phyloP scores from a whole-genome alignment of 1,284 basidiomycete genomes.

The Erythrobasidium hasegawianum region DNA sequence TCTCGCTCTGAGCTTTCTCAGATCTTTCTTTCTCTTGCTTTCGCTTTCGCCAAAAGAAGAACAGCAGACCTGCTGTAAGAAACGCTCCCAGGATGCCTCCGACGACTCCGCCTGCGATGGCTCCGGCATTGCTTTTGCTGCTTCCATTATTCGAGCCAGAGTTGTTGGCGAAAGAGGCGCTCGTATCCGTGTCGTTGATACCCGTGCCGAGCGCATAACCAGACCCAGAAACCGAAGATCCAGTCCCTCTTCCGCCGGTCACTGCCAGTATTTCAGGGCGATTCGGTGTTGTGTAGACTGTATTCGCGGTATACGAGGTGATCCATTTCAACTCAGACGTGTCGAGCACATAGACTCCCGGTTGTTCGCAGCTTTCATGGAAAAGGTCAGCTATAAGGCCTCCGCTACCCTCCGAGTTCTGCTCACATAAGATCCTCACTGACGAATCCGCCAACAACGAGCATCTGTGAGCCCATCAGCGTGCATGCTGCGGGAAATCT shows the following conservation, averaged over 20 bases:
- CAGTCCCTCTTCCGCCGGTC: conserved; percentile 26
- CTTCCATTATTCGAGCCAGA: conserved; percentile 1
- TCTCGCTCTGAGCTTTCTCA: conserved; percentile 9
- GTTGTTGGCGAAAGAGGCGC: neutral
- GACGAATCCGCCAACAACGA: conserved; percentile 43
- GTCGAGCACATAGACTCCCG: conserved; percentile 43
- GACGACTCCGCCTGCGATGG: conserved; percentile 48
- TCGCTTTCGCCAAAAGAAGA: conserved; percentile 39
- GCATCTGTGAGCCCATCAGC: conserved; percentile 40
- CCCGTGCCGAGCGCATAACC: conserved; percentile 24
- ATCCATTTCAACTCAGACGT: conserved; percentile 38
- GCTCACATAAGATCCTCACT: conserved; percentile 40
- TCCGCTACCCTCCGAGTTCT: too few relatives aligned
- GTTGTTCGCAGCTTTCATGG: conserved; percentile 30
- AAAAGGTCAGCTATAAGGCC: too few relatives aligned
- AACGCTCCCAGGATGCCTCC: conserved; percentile 49
- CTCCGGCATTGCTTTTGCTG: conserved; percentile 48
- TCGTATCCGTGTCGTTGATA: conserved; percentile 18
- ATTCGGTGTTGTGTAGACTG: conserved; percentile 27
- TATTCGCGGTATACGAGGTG: conserved; percentile 37
- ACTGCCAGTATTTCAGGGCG: conserved; percentile 22
- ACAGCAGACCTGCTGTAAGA: conserved; percentile 45
- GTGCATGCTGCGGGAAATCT: conserved; percentile 31
- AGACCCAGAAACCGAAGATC: conserved; percentile 27
- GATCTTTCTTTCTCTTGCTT: conserved; percentile 14